These are phyloP conservation scores for Symbiodinium natans DNA, from an alignment of 73 alveolate genomes.

Conservation along the genomic window DNA sequence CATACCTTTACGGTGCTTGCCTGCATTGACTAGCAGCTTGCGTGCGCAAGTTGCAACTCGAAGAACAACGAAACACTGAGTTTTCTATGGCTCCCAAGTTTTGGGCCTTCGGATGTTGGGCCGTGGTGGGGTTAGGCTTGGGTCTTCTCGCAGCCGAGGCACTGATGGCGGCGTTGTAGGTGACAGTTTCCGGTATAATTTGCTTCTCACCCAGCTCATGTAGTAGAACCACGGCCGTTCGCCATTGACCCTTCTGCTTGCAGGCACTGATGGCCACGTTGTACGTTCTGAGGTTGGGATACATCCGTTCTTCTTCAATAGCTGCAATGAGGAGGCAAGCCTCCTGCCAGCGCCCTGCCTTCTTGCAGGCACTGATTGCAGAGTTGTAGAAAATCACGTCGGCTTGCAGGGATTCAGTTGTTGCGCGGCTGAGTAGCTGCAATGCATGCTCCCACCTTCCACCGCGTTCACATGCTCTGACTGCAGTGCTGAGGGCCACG, in stretches of 20 bases:
- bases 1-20: no score
- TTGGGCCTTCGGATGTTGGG: no score
- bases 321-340: neutral
- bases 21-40: no score
- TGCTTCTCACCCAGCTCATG: neutral
- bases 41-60: no score
- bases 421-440: neutral
- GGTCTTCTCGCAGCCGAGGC: neutral
- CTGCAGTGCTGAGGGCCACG: neutral
- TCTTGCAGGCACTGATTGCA: neutral
- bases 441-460: neutral
- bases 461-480: neutral
- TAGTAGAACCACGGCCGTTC: no score
- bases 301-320: no score
- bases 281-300: neutral
- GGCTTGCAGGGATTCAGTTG: neutral
- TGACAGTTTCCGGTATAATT: neutral
- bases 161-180: neutral
- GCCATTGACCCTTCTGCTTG: neutral
- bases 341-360: conserved; percentile 2
- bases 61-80: no score
- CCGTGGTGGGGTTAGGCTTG: no score
- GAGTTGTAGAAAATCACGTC: neutral
- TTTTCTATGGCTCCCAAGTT: no score
- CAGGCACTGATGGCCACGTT: neutral